Base-by-base conservation (phyloP, 2,329 filamentous ascomycete species). In the Alternaria arborescens region DNA sequence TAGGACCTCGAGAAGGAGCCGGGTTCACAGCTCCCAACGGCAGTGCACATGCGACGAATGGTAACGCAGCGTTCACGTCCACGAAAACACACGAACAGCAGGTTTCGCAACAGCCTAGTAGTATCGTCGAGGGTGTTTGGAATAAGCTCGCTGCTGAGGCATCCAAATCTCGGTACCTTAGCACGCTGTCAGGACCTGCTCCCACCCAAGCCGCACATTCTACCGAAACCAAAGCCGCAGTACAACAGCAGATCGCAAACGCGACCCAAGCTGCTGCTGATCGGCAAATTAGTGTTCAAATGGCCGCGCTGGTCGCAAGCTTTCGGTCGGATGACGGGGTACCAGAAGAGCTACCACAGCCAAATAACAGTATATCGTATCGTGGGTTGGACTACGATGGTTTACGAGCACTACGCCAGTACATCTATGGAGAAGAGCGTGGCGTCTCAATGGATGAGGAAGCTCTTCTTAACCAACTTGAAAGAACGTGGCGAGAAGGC, bases 341-440 rank as follows among this genome's bases (percentile, higher is more conserved):
- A 36, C 48, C 56, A 42, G 71, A 72, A 52, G 66, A 74, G 41
- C 58, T 67, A 26, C 61, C 64, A 16, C 70, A 69, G 41, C 55
- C 67, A 34, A 61, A 57, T 47, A 67, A 56, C 51, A 68, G 64
- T 32, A 59, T 62, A 60, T 65, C 69, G 10, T 74, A 74, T 32
- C 69, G 66, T 34, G 73, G 72, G 3, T 58, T 77, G 14, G 75
- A 77, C 51, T 63, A 70, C 30, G 74, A 77, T 12, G 72, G 67
- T 7, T 41, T 77, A 30, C 62, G 66, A 22, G 73, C 73, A 20
- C 67, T 77, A 12, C 74, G 75, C 24, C 62, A 69, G 14, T 74
- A 76, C 52, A 68, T 77, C 12, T 77, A 77, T 47, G 65, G 63
- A 28, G 71, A 75, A 52, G 70, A 72, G 28, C 59, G 58, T 18